Evolutionary conservation across 164 flowering plant species (phyloP).

Genomic region (Annona squamosa): DNA sequence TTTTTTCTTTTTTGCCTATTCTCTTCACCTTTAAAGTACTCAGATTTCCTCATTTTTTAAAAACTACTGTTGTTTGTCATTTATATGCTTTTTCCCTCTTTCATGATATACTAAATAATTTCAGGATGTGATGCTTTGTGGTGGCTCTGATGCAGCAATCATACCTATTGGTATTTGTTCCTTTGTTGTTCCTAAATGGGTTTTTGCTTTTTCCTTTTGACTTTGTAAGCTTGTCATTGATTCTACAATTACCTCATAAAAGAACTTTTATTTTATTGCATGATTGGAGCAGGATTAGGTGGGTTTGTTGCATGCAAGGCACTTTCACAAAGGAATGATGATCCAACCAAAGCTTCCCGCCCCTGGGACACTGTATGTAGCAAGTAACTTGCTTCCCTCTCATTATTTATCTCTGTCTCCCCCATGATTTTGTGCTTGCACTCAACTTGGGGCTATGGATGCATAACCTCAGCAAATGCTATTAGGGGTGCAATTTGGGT

Average conservation of each 20-base stretch:
- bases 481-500: too few relatives aligned
- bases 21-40: not conserved
- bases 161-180: constrained; percentile 74
- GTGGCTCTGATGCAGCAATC: constrained; percentile 94
- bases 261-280: not conserved
- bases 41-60: not conserved
- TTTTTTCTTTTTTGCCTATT: too few relatives aligned
- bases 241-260: not conserved
- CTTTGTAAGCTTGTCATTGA: not conserved
- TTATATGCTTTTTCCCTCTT: not conserved
- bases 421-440: too few relatives aligned
- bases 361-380: constrained; percentile 88
- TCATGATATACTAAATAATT: not conserved
- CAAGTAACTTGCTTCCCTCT: not conserved
- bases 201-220: not conserved
- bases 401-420: not conserved
- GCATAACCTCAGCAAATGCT: too few relatives aligned
- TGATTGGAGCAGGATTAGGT: constrained; percentile 67
- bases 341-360: constrained; percentile 94
- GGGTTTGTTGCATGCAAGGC: constrained; percentile 97
- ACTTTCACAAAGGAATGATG: constrained; percentile 80
- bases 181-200: not conserved
- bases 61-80: not conserved
- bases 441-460: too few relatives aligned
- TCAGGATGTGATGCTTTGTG: constrained; percentile 98